Base-by-base conservation (phyloP, 176 grass and related monocot species). In the Oryza longistaminata region DNA sequence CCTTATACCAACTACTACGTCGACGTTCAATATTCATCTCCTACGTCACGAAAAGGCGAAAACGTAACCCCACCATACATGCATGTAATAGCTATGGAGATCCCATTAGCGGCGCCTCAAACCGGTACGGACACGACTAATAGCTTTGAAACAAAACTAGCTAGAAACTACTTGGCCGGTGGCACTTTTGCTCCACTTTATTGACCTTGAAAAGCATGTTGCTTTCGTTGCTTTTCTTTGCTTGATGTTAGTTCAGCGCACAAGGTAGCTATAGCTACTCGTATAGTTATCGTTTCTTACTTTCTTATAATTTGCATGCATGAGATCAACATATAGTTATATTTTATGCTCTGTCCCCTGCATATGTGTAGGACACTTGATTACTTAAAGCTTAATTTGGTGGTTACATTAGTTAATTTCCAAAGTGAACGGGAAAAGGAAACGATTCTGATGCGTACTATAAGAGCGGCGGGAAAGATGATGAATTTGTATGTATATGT, bases 21-120 rank as follows among this genome's bases (percentile, higher is more conserved):
- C 3, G 33, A 53, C 50, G 50, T 16, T 2, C 16, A 31, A 31
- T 31, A 14, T 64, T 73, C 50, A 73, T 52, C 31, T 70, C 39
- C 22, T 2, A 0, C 25, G 31, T 33, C 50, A 42, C 49, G 53
- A 40, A 58, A 60, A 37, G 21, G 50, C 21, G 13, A 66, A 37
- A 14, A 48, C 45, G 2, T 14, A 82, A 82, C n/a, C 68, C 50
- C 37, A 72, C 49, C 64, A 19, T 48, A 12, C 45, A 0, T 11
- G 2, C 10, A 37, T 37, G 35, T 37, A 46, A 17, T 66, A 58
- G 66, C 46, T 58, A 48, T 48, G 12, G 45, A 48, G 10, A 72
- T 62, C 52, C 9, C 68, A 72, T 73, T 73, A 82, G 80, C 69
- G 80, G 80, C 69, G 80, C 80, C 50, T 12, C 80, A 29, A 17